Evolutionary conservation across 768 basidiomycete species (phyloP).

Genomic region (Boletus rubropictus): DNA sequence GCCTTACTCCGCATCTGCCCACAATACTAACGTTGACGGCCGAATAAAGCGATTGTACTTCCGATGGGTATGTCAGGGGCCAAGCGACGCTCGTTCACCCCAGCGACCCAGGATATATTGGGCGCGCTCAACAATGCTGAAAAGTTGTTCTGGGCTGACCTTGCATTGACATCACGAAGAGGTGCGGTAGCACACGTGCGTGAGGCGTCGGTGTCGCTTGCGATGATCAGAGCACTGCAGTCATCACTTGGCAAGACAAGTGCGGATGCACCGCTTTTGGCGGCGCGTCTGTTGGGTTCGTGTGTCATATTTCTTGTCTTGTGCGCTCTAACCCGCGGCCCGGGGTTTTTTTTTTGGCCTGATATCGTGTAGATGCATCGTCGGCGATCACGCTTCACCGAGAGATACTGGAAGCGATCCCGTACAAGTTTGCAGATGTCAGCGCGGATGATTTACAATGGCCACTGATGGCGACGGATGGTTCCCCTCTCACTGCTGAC

Average conservation of each 20-base stretch:
- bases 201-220: slow-evolving; percentile 65
- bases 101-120: slow-evolving; percentile 53
- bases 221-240: slow-evolving; percentile 68
- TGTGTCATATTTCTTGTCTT: not conserved
- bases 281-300: slow-evolving; percentile 60
- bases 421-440: slow-evolving; percentile 53
- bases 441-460: slow-evolving; percentile 65
- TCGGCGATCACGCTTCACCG: slow-evolving; percentile 74
- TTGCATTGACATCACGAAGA: slow-evolving; percentile 47
- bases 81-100: slow-evolving; percentile 32
- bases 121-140: slow-evolving; percentile 62
- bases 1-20: slow-evolving; percentile 25
- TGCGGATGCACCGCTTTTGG: slow-evolving; percentile 45
- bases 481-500: slow-evolving; percentile 32
- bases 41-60: slow-evolving; percentile 64
- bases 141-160: slow-evolving; percentile 59
- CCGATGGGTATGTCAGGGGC: slow-evolving; percentile 69
- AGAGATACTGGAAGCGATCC: slow-evolving; percentile 81
- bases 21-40: slow-evolving; percentile 9
- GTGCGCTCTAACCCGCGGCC: not conserved
- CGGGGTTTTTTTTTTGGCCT: not conserved
- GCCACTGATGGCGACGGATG: slow-evolving; percentile 51
- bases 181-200: slow-evolving; percentile 71
- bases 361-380: slow-evolving; percentile 51
- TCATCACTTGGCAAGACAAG: slow-evolving; percentile 68